phyloP scores from a whole-genome alignment of 768 basidiomycete genomes.

The Mycena haematopus region DNA sequence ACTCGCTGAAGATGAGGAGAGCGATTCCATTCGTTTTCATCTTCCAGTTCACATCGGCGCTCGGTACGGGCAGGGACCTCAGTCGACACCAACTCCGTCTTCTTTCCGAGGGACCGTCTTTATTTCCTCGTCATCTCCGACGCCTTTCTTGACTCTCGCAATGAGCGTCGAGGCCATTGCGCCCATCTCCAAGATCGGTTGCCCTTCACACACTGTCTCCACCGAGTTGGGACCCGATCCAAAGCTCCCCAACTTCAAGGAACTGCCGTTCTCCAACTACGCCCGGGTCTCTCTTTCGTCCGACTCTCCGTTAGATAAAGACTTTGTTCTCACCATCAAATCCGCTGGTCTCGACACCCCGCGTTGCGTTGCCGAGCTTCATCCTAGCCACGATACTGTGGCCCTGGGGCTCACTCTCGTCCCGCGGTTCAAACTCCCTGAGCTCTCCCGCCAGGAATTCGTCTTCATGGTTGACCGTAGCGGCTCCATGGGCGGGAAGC shows the following conservation, averaged over 20 bases:
- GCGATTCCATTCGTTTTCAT: constrained; percentile 18
- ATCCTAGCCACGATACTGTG: constrained; percentile 31
- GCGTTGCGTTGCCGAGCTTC: constrained; percentile 47
- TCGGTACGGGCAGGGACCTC: constrained; percentile 24
- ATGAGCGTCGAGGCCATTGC: constrained; percentile 23
- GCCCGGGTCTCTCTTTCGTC: constrained; percentile 17
- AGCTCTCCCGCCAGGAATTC: constrained; percentile 47
- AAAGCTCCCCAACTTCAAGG: constrained; percentile 25
- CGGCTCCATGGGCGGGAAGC: constrained; percentile 43
- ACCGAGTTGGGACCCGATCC: constrained; percentile 30
- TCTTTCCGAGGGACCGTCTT: neutral
- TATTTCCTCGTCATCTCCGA: constrained; percentile 4
- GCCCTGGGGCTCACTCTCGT: constrained; percentile 50
- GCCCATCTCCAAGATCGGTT: constrained; percentile 26
- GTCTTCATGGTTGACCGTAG: constrained; percentile 55
- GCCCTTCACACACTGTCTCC: constrained; percentile 26
- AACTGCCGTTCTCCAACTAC: constrained; percentile 26
- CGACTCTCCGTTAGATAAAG: constrained; percentile 36
- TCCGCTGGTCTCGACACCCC: constrained; percentile 48
- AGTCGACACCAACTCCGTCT: neutral
- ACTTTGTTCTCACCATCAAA: constrained; percentile 49
- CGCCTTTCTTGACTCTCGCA: constrained; percentile 17
- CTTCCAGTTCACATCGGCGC: constrained; percentile 19
- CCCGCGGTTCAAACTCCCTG: constrained; percentile 47
- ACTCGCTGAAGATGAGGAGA: constrained; percentile 21